Percentiles rank a stretch among this genome's conserved stretches.
phyloP scores from a whole-genome alignment of 345 rosid species.

The Melastoma malabathricum region DNA sequence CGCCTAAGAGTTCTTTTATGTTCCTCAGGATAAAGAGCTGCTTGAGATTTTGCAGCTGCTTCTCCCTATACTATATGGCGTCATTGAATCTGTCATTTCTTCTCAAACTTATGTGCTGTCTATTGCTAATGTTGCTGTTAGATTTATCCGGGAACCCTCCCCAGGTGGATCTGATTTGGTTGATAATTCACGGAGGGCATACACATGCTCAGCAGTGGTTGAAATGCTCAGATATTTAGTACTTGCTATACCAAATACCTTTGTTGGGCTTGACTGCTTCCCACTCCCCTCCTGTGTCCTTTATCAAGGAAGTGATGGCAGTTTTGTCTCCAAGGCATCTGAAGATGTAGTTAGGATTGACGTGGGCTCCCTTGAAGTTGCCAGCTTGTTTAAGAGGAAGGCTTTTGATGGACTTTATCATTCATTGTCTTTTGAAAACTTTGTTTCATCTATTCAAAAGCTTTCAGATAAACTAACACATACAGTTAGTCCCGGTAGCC shows the following conservation, averaged over 20 bases:
- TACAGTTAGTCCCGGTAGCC: slow-evolving; percentile 57
- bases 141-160: slow-evolving; percentile 72
- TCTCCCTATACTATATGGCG: slow-evolving; percentile 75
- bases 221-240: slow-evolving; percentile 93
- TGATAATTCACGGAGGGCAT: slow-evolving; percentile 93
- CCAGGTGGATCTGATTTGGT: slow-evolving; percentile 89
- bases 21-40: slow-evolving; percentile 62
- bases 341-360: slow-evolving; percentile 56
- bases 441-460: slow-evolving; percentile 59
- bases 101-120: slow-evolving; percentile 79
- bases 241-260: slow-evolving; percentile 84
- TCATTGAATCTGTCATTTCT: slow-evolving; percentile 68
- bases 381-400: slow-evolving; percentile 41
- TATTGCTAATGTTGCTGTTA: slow-evolving; percentile 65
- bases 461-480: slow-evolving; percentile 65
- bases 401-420: slow-evolving; percentile 67
- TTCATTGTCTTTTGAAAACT: slow-evolving; percentile 52
- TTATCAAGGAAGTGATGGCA: slow-evolving; percentile 53
- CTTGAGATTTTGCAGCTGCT: slow-evolving; percentile 77
- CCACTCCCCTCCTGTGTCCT: slow-evolving; percentile 73
- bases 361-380: slow-evolving; percentile 34
- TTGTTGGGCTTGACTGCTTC: slow-evolving; percentile 90
- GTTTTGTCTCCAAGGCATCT: slow-evolving; percentile 49
- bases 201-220: slow-evolving; percentile 68
- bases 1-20: slow-evolving; percentile 7